Conservation (phyloP, 2,329 filamentous ascomycete genomes). For the Aureobasidium leucospermi region DNA sequence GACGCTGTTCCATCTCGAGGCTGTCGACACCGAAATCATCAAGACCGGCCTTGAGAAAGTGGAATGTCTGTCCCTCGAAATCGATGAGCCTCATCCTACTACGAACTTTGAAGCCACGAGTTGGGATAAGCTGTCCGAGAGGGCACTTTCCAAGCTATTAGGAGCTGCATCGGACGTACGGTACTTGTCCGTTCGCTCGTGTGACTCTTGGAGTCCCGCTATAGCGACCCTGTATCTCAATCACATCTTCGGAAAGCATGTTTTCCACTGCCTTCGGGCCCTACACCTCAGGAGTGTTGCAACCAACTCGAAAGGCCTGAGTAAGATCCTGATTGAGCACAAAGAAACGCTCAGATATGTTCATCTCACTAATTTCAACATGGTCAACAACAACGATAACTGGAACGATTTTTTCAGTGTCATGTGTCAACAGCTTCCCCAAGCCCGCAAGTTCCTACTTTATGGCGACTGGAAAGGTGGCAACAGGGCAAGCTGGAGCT, state of each 20-base stretch:
- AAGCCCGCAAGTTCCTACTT: background rate
- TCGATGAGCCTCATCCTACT: background rate
- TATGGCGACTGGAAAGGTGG: background rate
- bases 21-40: background rate
- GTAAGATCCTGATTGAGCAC: background rate
- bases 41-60: background rate
- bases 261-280: background rate
- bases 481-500: background rate
- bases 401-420: background rate
- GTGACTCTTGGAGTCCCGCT: background rate
- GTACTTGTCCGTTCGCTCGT: background rate
- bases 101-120: background rate
- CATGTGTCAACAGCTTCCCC: background rate
- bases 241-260: background rate
- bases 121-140: background rate
- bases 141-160: background rate
- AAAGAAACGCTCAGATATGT: background rate
- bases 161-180: background rate
- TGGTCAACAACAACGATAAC: background rate
- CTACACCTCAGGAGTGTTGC: background rate
- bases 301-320: background rate
- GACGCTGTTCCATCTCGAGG: background rate
- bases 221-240: background rate
- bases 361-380: background rate
- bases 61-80: background rate